phyloP scores from a whole-genome alignment of 768 basidiomycete species.

The Rhodotorula diobovata region DNA sequence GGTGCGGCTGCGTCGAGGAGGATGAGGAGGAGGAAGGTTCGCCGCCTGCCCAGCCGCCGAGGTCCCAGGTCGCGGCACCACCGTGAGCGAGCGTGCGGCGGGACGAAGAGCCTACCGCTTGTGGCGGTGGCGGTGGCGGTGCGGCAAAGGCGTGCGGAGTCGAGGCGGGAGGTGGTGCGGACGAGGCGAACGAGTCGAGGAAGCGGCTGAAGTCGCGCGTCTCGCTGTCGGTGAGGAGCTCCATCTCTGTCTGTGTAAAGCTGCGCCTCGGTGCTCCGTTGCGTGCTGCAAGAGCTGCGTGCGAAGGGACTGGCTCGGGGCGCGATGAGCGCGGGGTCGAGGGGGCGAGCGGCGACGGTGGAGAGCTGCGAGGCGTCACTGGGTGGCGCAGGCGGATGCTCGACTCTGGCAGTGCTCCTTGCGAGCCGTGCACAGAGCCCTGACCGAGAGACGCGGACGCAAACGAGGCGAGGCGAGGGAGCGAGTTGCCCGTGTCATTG shows the following conservation, averaged over 20 bases:
- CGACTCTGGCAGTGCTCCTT: no score
- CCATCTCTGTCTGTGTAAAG: background rate
- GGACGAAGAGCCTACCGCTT: background rate
- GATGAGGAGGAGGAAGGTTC: no score
- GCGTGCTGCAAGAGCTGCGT: background rate
- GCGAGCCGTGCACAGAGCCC: no score
- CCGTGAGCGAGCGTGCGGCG: background rate
- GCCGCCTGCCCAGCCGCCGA: background rate
- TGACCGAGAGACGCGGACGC: no score
- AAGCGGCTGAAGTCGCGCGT: slow-evolving; percentile 13
- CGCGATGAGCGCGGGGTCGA: background rate
- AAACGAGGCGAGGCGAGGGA: no score
- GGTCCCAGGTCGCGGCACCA: background rate
- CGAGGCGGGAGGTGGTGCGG: background rate
- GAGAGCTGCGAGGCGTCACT: no score
- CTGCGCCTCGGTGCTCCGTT: background rate
- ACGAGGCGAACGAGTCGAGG: slow-evolving; percentile 20
- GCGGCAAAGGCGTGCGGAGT: no score
- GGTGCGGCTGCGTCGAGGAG: background rate
- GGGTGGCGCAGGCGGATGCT: no score
- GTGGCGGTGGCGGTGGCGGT: no score
- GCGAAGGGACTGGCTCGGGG: background rate
- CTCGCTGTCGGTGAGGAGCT: slow-evolving; percentile 22
- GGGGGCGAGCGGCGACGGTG: no score
- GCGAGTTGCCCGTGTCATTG: no score